A percentile compares a stretch with the other conserved stretches of the same genome.
Conservation (phyloP, 495 filamentous ascomycete genomes). For the Penicillium tannophilum region DNA sequence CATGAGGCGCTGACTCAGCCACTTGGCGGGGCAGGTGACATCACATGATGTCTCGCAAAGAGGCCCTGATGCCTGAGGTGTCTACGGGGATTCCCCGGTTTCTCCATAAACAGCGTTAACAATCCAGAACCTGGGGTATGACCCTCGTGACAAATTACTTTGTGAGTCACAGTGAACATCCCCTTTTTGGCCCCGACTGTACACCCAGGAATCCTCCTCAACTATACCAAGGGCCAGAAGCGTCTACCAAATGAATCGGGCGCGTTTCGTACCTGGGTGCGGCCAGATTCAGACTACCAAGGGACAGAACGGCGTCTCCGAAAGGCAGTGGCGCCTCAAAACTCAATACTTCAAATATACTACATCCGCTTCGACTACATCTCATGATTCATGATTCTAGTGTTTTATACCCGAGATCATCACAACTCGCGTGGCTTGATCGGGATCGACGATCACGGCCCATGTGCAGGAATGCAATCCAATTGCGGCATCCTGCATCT, state of each 20-base stretch:
- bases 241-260: not conserved
- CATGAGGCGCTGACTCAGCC: slow-evolving; percentile 4
- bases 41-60: slow-evolving; percentile 2
- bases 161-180: not conserved
- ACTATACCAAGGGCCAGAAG: not conserved
- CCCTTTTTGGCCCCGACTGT: not conserved
- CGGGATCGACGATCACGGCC: slow-evolving; percentile 23
- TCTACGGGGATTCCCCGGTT: not conserved
- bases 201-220: not conserved
- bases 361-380: not conserved
- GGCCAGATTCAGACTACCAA: not conserved
- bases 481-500: not conserved
- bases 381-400: not conserved
- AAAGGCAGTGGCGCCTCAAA: not conserved
- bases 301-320: not conserved
- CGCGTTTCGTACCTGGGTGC: not conserved
- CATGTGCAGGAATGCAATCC: slow-evolving; percentile 24
- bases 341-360: not conserved
- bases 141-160: not conserved
- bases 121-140: not conserved
- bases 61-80: not conserved
- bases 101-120: not conserved
- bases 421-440: slow-evolving; percentile 25
- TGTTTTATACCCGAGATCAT: not conserved
- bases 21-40: not conserved